Conservation (phyloP, 768 basidiomycete genomes). For the Clathrus columnatus region DNA sequence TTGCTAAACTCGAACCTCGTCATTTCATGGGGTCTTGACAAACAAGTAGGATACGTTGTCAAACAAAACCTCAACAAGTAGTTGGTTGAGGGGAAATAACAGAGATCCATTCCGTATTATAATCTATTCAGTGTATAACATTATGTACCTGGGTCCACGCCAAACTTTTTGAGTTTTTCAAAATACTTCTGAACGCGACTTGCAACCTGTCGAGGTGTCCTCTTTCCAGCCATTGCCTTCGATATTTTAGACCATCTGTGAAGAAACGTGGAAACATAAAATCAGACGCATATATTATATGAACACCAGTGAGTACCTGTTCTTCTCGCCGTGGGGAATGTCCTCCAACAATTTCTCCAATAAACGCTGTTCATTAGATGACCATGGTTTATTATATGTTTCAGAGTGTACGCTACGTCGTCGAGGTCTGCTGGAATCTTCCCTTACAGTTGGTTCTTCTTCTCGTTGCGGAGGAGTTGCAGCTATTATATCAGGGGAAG, state of each 20-base stretch:
- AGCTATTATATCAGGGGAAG: not conserved
- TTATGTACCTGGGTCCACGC: constrained; percentile 30
- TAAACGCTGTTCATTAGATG: constrained; percentile 64
- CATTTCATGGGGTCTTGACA: not conserved
- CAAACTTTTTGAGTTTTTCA: constrained; percentile 73
- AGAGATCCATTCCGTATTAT: not conserved
- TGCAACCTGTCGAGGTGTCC: constrained; percentile 80
- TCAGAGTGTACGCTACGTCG: constrained; percentile 37
- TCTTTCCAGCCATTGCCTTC: constrained; percentile 63
- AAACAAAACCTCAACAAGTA: not conserved
- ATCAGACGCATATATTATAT: too few relatives aligned
- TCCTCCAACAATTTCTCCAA: constrained; percentile 66
- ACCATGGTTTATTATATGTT: constrained; percentile 82
- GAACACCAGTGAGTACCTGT: constrained; percentile 36
- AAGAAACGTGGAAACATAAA: constrained; percentile 6
- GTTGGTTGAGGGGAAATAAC: not conserved
- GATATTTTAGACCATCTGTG: constrained; percentile 75
- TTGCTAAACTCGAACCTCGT: constrained; percentile 1
- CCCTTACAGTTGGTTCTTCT: not conserved
- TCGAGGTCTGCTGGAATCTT: constrained; percentile 20
- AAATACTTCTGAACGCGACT: constrained; percentile 86
- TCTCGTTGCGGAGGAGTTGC: not conserved
- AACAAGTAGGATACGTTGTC: not conserved
- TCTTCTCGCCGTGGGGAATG: constrained; percentile 69
- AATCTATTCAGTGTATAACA: not conserved